phyloP scores from a whole-genome alignment of 2,329 filamentous ascomycete genomes.

The Cladosporium sp. region DNA sequence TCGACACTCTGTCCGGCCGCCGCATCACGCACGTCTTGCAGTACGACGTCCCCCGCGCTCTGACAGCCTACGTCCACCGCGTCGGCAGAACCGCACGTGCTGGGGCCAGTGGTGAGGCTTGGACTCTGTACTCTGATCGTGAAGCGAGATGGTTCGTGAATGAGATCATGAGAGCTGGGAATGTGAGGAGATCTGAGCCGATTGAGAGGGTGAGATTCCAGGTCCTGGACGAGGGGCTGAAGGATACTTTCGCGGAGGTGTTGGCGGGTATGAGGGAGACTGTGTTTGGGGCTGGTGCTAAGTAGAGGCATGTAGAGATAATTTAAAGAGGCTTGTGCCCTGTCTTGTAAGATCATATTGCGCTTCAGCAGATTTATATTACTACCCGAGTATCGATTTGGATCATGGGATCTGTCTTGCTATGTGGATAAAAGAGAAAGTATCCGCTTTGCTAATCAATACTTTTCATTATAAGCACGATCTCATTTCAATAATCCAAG shows the following conservation, averaged over 20 bases:
- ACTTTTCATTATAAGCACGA: too few relatives aligned
- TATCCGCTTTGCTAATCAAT: too few relatives aligned
- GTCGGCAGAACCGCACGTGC: constrained; percentile 88
- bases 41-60: constrained; percentile 81
- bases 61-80: constrained; percentile 83
- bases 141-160: constrained; percentile 93
- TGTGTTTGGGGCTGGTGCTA: constrained; percentile 36
- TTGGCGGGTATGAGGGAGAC: constrained; percentile 61
- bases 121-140: constrained; percentile 77
- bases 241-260: constrained; percentile 47
- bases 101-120: constrained; percentile 69
- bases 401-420: too few relatives aligned
- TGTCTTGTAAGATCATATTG: too few relatives aligned
- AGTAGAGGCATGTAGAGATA: background rate
- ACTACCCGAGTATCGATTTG: too few relatives aligned
- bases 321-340: too few relatives aligned
- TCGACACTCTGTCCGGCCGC: constrained; percentile 55
- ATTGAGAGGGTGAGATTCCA: constrained; percentile 37
- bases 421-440: too few relatives aligned
- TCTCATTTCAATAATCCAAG: too few relatives aligned
- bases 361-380: too few relatives aligned
- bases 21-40: constrained; percentile 82
- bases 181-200: constrained; percentile 45
- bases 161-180: constrained; percentile 61
- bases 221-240: constrained; percentile 20